Conservation (phyloP, 345 rosid genomes). For the Limnanthes douglasii region DNA sequence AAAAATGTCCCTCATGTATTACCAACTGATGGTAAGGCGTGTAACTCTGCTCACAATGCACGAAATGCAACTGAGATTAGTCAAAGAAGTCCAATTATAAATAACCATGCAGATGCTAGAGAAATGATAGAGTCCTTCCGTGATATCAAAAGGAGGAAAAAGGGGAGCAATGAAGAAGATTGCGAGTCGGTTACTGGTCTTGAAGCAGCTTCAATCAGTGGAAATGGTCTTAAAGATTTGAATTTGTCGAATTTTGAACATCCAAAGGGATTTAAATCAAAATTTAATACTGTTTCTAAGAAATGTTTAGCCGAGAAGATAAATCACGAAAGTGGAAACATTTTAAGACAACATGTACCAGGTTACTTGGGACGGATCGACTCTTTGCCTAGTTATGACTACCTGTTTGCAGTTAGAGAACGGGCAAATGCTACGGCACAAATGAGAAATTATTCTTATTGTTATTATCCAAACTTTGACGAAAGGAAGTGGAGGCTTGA, state of each 20-base stretch:
- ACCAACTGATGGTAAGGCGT: neutral
- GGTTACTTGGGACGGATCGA: conserved; percentile 9
- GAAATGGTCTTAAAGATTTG: conserved; percentile 10
- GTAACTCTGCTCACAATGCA: conserved; percentile 4
- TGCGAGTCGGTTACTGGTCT: too few species aligned
- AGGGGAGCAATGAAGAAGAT: too few species aligned
- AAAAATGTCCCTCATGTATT: conserved; percentile 18
- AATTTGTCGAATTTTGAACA: conserved; percentile 4
- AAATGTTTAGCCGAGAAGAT: too few species aligned
- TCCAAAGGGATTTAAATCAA: conserved; percentile 9
- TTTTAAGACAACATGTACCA: conserved; percentile 8
- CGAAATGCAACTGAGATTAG: conserved; percentile 2
- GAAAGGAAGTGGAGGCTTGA: conserved; percentile 11
- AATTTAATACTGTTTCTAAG: too few species aligned
- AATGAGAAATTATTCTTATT: too few species aligned
- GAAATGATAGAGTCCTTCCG: too few species aligned
- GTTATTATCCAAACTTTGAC: conserved; percentile 6
- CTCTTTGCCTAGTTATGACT: conserved; percentile 18
- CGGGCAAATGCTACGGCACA: too few species aligned
- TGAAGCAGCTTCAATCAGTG: conserved; percentile 10
- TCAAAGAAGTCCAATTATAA: conserved; percentile 3
- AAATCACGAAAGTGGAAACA: conserved; percentile 7
- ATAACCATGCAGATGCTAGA: too few species aligned
- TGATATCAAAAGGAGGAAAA: too few species aligned
- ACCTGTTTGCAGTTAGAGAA: conserved; percentile 9